Percentiles rank a stretch among this genome's conserved stretches.
Evolutionary conservation across 768 basidiomycete genomes (phyloP).

Genomic region (Termitomyces sp.): DNA sequence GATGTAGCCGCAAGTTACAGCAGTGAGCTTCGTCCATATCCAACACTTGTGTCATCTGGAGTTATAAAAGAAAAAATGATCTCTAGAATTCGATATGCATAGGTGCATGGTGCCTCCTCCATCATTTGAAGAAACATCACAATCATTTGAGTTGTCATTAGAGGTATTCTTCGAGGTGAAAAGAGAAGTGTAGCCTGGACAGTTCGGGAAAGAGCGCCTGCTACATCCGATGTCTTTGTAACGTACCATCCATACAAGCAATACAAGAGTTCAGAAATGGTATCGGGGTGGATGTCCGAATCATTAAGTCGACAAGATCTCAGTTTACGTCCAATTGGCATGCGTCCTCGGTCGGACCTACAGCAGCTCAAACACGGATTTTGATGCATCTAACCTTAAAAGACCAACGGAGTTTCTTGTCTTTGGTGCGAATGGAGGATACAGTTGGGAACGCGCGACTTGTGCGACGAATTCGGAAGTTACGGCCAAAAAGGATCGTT

Average conservation of each 20-base stretch:
- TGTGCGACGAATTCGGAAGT: not conserved
- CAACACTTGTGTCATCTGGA: too few species aligned
- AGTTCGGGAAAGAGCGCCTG: not conserved
- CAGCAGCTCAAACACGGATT: not conserved
- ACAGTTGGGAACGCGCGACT: not conserved
- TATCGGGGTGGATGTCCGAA: not conserved
- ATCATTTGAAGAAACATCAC: too few species aligned
- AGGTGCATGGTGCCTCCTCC: too few species aligned
- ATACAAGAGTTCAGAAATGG: not conserved
- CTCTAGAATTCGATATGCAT: not conserved
- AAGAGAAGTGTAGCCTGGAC: not conserved
- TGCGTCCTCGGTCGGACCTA: not conserved
- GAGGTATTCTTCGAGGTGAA: too few species aligned
- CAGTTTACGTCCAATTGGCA: not conserved
- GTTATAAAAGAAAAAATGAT: too few species aligned
- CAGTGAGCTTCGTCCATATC: not conserved
- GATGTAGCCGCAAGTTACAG: too few species aligned
- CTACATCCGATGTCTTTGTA: not conserved
- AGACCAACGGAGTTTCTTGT: not conserved
- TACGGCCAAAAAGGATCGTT: not conserved
- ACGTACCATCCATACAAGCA: not conserved
- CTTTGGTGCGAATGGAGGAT: not conserved
- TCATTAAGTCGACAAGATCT: not conserved
- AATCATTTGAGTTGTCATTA: too few species aligned
- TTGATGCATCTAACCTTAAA: too few species aligned